phyloP scores from a whole-genome alignment of 2,329 filamentous ascomycete genomes.

The Aspergillus cejpii region DNA sequence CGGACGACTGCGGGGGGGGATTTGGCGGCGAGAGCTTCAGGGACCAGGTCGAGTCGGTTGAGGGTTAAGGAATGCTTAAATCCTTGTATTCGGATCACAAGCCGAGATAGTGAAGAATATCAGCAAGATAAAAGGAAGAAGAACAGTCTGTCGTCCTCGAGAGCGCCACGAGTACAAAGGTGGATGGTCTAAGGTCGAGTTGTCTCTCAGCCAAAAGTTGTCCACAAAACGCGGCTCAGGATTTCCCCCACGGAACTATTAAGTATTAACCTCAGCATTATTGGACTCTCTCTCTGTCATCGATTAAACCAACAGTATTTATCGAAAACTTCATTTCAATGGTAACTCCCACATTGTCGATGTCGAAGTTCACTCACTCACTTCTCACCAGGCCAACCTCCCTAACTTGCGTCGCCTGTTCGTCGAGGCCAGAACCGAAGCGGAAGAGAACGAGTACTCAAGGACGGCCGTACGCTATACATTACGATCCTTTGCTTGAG shows the following conservation, averaged over 20 bases:
- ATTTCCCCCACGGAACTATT: neutral
- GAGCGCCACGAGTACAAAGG: constrained; percentile 12
- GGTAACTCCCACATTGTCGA: constrained; percentile 1
- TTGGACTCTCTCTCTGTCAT: no score
- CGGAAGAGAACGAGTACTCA: constrained; percentile 90
- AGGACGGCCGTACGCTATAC: constrained; percentile 69
- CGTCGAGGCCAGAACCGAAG: constrained; percentile 85
- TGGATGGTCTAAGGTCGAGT: constrained; percentile 3
- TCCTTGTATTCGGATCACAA: neutral
- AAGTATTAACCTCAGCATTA: neutral
- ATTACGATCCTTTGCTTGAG: neutral
- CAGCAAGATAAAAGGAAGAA: neutral
- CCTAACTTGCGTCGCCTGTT: constrained; percentile 95
- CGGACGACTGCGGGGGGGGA: constrained; percentile 31
- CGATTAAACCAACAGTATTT: no score
- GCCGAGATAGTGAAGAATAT: neutral
- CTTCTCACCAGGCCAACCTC: constrained; percentile 45
- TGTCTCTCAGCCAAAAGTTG: constrained; percentile 20
- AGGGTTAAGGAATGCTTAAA: constrained; percentile 4
- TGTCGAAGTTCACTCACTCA: neutral
- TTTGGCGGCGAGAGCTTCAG: constrained; percentile 24
- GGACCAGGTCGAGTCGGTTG: constrained; percentile 20
- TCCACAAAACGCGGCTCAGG: constrained; percentile 26
- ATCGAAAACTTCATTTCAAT: constrained; percentile 1
- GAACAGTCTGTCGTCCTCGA: neutral